phyloP scores from a whole-genome alignment of 495 filamentous ascomycete genomes.

The Penicillium longicatenatum region DNA sequence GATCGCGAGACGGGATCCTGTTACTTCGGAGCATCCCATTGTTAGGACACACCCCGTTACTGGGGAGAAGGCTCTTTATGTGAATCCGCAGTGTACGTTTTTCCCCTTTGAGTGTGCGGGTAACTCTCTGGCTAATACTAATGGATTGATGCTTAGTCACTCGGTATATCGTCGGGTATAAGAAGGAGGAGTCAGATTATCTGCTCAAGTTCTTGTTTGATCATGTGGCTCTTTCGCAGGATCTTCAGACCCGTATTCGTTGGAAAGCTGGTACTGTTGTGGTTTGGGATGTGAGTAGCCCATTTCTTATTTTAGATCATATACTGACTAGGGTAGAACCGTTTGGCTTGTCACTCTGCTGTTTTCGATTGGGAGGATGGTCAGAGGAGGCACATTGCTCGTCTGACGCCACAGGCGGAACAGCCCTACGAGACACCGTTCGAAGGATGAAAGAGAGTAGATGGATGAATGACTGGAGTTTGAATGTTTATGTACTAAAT shows the following conservation, averaged over 20 bases:
- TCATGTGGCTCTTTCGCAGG: constrained; percentile 59
- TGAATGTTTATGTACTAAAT: not conserved
- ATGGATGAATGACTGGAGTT: not conserved
- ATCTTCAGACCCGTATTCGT: constrained; percentile 59
- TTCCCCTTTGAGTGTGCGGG: too few relatives aligned
- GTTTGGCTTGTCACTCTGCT: constrained; percentile 75
- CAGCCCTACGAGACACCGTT: constrained; percentile 63
- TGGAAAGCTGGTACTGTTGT: constrained; percentile 61
- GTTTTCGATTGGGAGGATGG: constrained; percentile 82
- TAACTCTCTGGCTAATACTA: too few relatives aligned
- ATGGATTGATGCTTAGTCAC: constrained; percentile 42
- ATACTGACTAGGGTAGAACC: constrained; percentile 51
- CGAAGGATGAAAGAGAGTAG: constrained; percentile 53
- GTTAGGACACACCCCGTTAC: constrained; percentile 61
- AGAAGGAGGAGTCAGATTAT: constrained; percentile 67
- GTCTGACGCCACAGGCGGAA: constrained; percentile 86
- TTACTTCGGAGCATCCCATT: constrained; percentile 58
- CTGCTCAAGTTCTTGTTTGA: constrained; percentile 68
- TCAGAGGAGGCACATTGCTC: constrained; percentile 75
- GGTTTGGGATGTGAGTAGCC: constrained; percentile 58
- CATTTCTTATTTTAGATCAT: not conserved
- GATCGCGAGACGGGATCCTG: constrained; percentile 55
- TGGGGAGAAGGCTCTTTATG: constrained; percentile 80
- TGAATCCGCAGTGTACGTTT: constrained; percentile 81
- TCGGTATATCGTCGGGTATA: constrained; percentile 62